Base-by-base conservation (phyloP, 2,329 filamentous ascomycete genomes). In the Trichophyton rubrum region DNA sequence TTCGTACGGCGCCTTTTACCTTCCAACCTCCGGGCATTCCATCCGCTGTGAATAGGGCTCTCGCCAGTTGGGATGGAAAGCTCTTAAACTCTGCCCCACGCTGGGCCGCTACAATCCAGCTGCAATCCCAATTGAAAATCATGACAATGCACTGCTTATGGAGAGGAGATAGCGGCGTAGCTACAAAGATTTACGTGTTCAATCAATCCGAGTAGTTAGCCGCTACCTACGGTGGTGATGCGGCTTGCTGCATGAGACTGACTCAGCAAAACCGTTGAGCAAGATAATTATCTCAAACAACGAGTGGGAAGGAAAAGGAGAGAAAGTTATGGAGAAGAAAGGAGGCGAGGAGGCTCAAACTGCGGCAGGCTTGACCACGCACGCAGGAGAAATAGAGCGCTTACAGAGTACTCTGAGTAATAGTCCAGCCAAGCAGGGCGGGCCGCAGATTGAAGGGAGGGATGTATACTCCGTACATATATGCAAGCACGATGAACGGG, bases 111-210 rank as follows among this genome's bases (percentile, higher is more conserved):
- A 33, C 49, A 55, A 33, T 55, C 49, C 49, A 27, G 11, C 49
- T 55, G n/a, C 27, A n/a, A 35, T 55, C 30, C 49, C 49, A 55
- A 55, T 55, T 27, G 49, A 55, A 55, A 55, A 55, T 35, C 49
- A 55, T 35, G 27, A 55, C 49, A 55, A 35, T 15, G 27, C n/a
- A 35, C 49, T 27, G 49, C 30, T 35, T 15, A 43, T 11, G 9
- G 27, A n/a, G 27, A 2, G 9, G 49, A n/a, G 27, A 8, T 33
- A n/a, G 49, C 49, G 49, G 49, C 49, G 49, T 55, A 55, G 49
- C 49, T 55, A n/a, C 30, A 8, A 20, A 55, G 49, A 27, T 27
- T 33, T 33, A 55, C 30, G 49, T 55, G 27, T 55, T 43, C 33
- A 35, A 43, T 43, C 24, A 27, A 13, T 27, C 20, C 24, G 45